Conservation (phyloP, 352 stramenopile genomes). For the Hyaloperonospora brassicae region DNA sequence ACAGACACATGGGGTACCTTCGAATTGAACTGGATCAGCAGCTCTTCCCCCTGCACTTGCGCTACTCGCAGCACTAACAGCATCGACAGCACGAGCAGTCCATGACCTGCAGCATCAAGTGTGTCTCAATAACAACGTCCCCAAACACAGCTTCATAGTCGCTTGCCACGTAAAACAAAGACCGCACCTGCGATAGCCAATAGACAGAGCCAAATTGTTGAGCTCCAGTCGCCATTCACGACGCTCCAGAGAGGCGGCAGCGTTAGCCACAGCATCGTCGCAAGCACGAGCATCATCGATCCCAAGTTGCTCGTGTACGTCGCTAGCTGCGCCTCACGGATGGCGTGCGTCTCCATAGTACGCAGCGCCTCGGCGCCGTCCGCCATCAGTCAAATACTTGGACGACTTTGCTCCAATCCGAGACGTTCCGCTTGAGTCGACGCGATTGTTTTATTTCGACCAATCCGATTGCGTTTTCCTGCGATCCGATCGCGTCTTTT, state of each 20-base stretch:
- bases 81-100: slow-evolving; percentile 41
- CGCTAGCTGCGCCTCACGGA: slow-evolving; percentile 48
- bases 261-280: slow-evolving; percentile 36
- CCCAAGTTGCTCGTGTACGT: slow-evolving; percentile 61
- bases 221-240: slow-evolving; percentile 69
- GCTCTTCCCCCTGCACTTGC: slow-evolving; percentile 54
- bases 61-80: slow-evolving; percentile 52
- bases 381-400: slow-evolving; percentile 10
- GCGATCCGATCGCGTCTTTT: not conserved
- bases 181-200: slow-evolving; percentile 38
- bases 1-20: slow-evolving; percentile 24
- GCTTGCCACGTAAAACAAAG: not conserved
- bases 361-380: slow-evolving; percentile 29
- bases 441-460: too few relatives aligned
- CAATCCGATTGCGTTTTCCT: too few relatives aligned
- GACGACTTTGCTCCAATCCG: not conserved
- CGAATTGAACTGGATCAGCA: slow-evolving; percentile 51
- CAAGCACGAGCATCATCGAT: slow-evolving; percentile 31
- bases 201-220: slow-evolving; percentile 41
- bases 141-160: not conserved
- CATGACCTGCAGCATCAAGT: slow-evolving; percentile 27
- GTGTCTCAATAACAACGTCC: not conserved
- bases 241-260: slow-evolving; percentile 63
- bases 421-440: not conserved
- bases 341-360: slow-evolving; percentile 53